phyloP scores from a whole-genome alignment of 192 early-diverging fungal species.

The Coemansia sp. region DNA sequence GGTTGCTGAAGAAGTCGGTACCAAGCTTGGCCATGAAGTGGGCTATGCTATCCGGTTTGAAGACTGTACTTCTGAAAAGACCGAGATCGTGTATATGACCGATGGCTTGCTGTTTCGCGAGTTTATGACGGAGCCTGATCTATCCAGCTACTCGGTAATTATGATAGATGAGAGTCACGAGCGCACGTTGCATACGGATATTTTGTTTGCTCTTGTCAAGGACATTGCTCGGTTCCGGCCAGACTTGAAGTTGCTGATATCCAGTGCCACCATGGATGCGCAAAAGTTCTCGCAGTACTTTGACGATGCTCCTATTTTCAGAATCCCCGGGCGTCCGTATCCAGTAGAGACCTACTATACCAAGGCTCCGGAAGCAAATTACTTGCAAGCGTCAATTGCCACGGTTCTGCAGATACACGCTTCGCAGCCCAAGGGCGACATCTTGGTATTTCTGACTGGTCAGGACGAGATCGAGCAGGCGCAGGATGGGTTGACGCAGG shows the following conservation, averaged over 20 bases:
- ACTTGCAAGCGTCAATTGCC: slow-evolving; percentile 87
- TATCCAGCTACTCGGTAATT: slow-evolving; percentile 83
- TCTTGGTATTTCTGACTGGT: slow-evolving; percentile 94
- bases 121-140: slow-evolving; percentile 94
- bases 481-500: slow-evolving; percentile 73
- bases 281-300: slow-evolving; percentile 96
- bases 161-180: slow-evolving; percentile 99
- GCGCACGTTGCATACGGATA: slow-evolving; percentile 92
- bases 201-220: slow-evolving; percentile 95
- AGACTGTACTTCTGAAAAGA: slow-evolving; percentile 95
- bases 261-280: slow-evolving; percentile 97
- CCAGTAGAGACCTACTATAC: slow-evolving; percentile 95
- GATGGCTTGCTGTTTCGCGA: slow-evolving; percentile 97
- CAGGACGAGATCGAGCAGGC: slow-evolving; percentile 98
- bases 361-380: slow-evolving; percentile 95
- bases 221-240: slow-evolving; percentile 92
- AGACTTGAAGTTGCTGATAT: slow-evolving; percentile 91
- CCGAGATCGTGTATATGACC: slow-evolving; percentile 97
- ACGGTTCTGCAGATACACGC: slow-evolving; percentile 94
- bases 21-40: slow-evolving; percentile 87
- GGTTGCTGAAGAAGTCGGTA: slow-evolving; percentile 96
- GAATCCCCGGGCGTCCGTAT: slow-evolving; percentile 90
- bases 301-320: slow-evolving; percentile 89
- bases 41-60: slow-evolving; percentile 98
- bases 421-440: slow-evolving; percentile 83